Conservation (phyloP, 169 alveolate species). For the Babesia bovis region DNA sequence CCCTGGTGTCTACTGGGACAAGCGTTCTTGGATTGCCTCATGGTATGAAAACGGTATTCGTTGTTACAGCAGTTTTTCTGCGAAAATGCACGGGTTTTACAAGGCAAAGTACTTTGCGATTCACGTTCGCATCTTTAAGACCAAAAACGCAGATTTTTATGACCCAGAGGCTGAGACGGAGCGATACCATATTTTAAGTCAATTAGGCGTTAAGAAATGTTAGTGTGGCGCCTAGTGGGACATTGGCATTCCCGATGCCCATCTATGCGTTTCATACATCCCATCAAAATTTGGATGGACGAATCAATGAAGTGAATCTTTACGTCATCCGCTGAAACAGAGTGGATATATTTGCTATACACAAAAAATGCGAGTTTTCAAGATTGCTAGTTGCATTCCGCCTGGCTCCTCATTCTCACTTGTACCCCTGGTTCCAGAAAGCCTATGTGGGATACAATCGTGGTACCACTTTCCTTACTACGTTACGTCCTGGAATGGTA, state of each 20-base stretch:
- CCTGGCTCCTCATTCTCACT: no score
- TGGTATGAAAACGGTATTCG: conserved; percentile 82
- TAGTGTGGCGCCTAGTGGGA: no score
- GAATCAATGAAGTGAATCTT: conserved; percentile 22
- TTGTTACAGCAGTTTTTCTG: conserved; percentile 79
- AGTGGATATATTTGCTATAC: conserved; percentile 7
- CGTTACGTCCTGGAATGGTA: no score
- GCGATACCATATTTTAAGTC: no score
- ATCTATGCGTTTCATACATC: background rate
- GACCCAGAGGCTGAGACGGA: conserved; percentile 49
- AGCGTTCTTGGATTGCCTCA: conserved; percentile 85
- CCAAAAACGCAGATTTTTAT: conserved; percentile 26
- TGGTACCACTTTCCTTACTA: no score
- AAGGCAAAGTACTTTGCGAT: conserved; percentile 82
- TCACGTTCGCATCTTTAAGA: conserved; percentile 77
- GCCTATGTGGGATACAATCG: no score
- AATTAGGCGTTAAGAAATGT: conserved; percentile 15
- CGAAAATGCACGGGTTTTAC: conserved; percentile 82
- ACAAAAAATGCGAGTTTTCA: conserved; percentile 12
- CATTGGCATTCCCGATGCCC: no score
- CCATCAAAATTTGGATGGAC: conserved; percentile 3
- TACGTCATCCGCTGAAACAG: background rate
- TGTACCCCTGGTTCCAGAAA: no score
- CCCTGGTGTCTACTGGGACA: conserved; percentile 86
- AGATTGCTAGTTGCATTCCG: no score